Evolutionary conservation across 2,329 filamentous ascomycete genomes (phyloP).

Genomic region (Colletotrichum kahawae): DNA sequence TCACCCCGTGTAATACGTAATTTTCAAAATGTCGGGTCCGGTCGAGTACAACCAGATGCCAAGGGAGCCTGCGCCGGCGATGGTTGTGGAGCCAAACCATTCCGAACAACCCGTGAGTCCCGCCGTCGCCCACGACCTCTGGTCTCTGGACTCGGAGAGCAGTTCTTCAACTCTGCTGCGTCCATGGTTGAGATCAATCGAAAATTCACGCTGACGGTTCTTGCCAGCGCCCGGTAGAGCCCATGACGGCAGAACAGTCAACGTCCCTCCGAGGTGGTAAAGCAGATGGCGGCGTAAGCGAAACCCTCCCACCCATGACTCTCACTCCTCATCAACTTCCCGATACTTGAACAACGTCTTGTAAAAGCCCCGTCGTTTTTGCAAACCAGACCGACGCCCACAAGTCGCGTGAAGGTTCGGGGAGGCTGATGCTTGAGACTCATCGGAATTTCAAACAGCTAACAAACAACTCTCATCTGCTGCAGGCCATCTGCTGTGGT

Average conservation of each 20-base stretch:
- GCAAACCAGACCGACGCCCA: neutral
- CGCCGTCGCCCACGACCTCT: neutral
- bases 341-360: neutral
- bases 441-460: neutral
- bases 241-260: slow-evolving; percentile 35
- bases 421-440: slow-evolving; percentile 4
- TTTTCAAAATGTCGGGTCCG: slow-evolving; percentile 1
- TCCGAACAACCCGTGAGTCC: slow-evolving; percentile 39
- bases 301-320: neutral
- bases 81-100: slow-evolving; percentile 30
- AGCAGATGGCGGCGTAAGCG: slow-evolving; percentile 38
- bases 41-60: slow-evolving; percentile 32
- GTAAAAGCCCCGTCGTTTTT: neutral
- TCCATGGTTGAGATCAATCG: neutral
- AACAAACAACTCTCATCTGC: neutral
- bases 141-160: neutral
- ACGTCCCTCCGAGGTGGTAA: slow-evolving; percentile 36
- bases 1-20: neutral
- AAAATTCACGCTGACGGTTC: neutral
- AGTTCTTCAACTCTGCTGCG: neutral
- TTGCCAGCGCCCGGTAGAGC: slow-evolving; percentile 35
- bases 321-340: neutral
- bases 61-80: slow-evolving; percentile 35
- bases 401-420: neutral
- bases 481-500: slow-evolving; percentile 44